A percentile compares a stretch with the other conserved stretches of the same genome.
Evolutionary conservation across 1,284 basidiomycete species (phyloP).

Genomic region (Ustilago tritici): DNA sequence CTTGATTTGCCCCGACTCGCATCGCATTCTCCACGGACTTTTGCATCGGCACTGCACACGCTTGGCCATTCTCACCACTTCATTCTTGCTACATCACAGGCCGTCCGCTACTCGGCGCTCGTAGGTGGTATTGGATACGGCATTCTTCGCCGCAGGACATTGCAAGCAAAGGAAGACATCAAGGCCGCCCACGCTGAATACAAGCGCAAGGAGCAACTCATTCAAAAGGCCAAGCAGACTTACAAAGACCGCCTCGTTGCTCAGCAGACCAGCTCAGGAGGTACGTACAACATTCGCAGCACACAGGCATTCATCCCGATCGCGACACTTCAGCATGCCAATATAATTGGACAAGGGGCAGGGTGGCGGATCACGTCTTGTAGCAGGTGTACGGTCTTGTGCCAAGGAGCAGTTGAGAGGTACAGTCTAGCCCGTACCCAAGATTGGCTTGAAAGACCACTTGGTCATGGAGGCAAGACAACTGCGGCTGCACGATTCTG

Average conservation of each 20-base stretch:
- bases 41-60: background rate
- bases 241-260: slow-evolving; percentile 76
- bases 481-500: no score
- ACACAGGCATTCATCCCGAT: background rate
- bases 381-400: background rate
- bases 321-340: background rate
- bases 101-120: slow-evolving; percentile 94
- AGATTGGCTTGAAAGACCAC: no score
- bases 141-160: slow-evolving; percentile 87
- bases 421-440: background rate
- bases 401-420: background rate
- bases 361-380: background rate
- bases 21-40: background rate
- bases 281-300: slow-evolving; percentile 23
- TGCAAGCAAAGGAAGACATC: slow-evolving; percentile 86
- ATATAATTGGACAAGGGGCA: background rate
- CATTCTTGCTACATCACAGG: slow-evolving; percentile 73
- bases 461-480: no score
- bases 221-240: slow-evolving; percentile 88
- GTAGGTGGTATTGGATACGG: slow-evolving; percentile 90
- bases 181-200: slow-evolving; percentile 75
- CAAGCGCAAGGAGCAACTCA: slow-evolving; percentile 72
- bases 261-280: slow-evolving; percentile 38
- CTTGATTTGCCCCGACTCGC: background rate
- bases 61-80: background rate